Percentiles rank a stretch among this genome's conserved stretches.
These are phyloP conservation scores for Talaromyces trachyspermus DNA, from an alignment of 495 filamentous ascomycete genomes.

Conservation along the genomic window DNA sequence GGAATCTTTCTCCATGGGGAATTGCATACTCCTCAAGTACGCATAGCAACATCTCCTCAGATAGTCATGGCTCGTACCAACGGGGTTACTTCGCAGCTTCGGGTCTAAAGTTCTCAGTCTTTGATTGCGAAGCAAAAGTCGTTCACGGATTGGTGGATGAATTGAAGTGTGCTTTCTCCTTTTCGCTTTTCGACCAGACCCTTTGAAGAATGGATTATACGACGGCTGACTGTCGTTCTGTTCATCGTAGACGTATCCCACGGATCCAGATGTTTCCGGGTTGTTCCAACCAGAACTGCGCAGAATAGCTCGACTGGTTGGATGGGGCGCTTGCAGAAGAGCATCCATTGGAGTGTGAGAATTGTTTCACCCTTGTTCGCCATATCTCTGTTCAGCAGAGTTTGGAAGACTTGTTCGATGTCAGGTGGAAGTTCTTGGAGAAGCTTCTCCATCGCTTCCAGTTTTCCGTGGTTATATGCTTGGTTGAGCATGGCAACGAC, in stretches of 20 bases:
- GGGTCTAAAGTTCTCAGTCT: slow-evolving; percentile 29
- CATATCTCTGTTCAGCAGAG: no score
- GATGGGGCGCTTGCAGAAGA: no score
- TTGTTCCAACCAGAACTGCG: no score
- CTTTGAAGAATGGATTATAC: slow-evolving; percentile 30
- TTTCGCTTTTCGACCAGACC: slow-evolving; percentile 33
- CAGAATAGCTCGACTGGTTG: no score
- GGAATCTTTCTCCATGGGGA: not conserved
- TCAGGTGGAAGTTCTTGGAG: no score
- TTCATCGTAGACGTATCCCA: no score
- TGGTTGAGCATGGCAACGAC: slow-evolving; percentile 14
- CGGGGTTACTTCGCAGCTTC: slow-evolving; percentile 15
- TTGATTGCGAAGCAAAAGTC: slow-evolving; percentile 34
- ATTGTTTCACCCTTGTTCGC: no score
- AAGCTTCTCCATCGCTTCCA: no score
- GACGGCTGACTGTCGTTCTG: no score
- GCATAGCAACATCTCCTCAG: slow-evolving; percentile 29
- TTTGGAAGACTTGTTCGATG: no score
- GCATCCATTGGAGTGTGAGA: no score
- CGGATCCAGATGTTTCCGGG: no score
- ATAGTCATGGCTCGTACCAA: slow-evolving; percentile 23
- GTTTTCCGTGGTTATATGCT: slow-evolving; percentile 9
- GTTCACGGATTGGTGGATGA: slow-evolving; percentile 42
- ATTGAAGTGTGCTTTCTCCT: slow-evolving; percentile 26
- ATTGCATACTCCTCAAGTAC: slow-evolving; percentile 13